Conservation (phyloP, 352 stramenopile species). For the Phytophthora fragariaefolia region DNA sequence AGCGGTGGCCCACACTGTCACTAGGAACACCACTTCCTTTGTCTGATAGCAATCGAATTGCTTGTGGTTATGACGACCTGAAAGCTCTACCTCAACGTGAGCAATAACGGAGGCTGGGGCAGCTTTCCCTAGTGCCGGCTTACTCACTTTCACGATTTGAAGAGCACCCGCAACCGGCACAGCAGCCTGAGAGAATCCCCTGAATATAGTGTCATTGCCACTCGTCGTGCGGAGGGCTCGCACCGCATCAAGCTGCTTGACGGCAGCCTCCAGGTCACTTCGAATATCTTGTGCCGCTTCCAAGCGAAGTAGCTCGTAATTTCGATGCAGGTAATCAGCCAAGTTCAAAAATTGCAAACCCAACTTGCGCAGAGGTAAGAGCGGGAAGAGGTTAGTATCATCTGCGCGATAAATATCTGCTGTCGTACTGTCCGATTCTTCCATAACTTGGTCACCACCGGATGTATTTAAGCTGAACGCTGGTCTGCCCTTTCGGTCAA, state of each 20-base stretch:
- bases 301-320: conserved; percentile 91
- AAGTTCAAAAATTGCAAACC: conserved; percentile 96
- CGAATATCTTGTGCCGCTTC: conserved; percentile 91
- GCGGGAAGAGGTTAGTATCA: conserved; percentile 43
- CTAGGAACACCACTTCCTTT: conserved; percentile 95
- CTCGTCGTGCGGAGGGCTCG: conserved; percentile 46
- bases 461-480: too few species aligned
- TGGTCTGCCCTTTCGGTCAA: conserved; percentile 29
- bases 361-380: conserved; percentile 94
- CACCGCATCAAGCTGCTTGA: conserved; percentile 75
- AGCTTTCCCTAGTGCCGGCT: conserved; percentile 91
- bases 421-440: background rate
- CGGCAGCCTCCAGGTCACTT: conserved; percentile 83
- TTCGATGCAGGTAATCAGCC: conserved; percentile 94
- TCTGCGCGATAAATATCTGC: conserved; percentile 48
- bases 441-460: conserved; percentile 17
- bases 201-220: conserved; percentile 65
- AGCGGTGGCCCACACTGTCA: conserved; percentile 75
- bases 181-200: conserved; percentile 53
- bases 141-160: conserved; percentile 85
- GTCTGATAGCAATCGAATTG: conserved; percentile 92
- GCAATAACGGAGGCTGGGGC: conserved; percentile 84
- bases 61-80: conserved; percentile 48
- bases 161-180: conserved; percentile 47
- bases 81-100: conserved; percentile 90